Evolutionary conservation across 2,329 filamentous ascomycete species (phyloP).

Genomic region (Lasiodiplodia gonubiensis): DNA sequence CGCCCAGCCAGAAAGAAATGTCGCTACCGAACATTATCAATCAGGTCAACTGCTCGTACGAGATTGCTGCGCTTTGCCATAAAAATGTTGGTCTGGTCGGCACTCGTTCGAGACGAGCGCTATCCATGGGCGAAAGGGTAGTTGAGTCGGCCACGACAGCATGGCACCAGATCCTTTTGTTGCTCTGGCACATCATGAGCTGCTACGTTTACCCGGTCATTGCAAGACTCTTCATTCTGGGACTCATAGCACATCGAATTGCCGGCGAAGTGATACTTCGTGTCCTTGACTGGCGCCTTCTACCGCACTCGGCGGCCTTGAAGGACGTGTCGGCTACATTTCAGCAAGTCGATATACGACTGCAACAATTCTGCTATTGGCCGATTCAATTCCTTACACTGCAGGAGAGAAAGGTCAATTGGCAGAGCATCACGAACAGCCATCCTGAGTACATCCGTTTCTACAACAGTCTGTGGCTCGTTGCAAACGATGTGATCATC

Average conservation of each 20-base stretch:
- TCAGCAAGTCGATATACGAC: conserved; percentile 93
- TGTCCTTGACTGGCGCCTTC: conserved; percentile 82
- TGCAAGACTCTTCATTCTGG: conserved; percentile 72
- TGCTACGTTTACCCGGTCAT: conserved; percentile 80
- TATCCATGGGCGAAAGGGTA: conserved; percentile 93
- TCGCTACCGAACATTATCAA: conserved; percentile 82
- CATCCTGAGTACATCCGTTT: conserved; percentile 99
- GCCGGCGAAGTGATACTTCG: conserved; percentile 78
- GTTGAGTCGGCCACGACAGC: conserved; percentile 90
- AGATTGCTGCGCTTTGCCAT: conserved; percentile 83
- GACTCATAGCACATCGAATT: conserved; percentile 78
- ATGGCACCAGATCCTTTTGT: conserved; percentile 74
- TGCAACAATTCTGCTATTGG: conserved; percentile 99
- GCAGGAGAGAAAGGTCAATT: conserved; percentile 85
- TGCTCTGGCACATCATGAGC: conserved; percentile 72
- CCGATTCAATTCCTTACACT: conserved; percentile 94
- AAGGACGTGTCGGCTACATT: conserved; percentile 97
- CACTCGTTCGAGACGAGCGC: conserved; percentile 76
- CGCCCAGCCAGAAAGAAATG: conserved; percentile 80
- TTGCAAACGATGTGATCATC: conserved; percentile 98
- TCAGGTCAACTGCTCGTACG: conserved; percentile 95
- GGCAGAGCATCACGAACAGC: conserved; percentile 93
- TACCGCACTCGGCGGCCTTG: conserved; percentile 79
- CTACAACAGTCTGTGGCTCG: conserved; percentile 98
- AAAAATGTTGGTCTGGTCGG: conserved; percentile 89